Evolutionary conservation across 2,329 filamentous ascomycete species (phyloP).

Genomic region (Orbilia blumenaviensis): DNA sequence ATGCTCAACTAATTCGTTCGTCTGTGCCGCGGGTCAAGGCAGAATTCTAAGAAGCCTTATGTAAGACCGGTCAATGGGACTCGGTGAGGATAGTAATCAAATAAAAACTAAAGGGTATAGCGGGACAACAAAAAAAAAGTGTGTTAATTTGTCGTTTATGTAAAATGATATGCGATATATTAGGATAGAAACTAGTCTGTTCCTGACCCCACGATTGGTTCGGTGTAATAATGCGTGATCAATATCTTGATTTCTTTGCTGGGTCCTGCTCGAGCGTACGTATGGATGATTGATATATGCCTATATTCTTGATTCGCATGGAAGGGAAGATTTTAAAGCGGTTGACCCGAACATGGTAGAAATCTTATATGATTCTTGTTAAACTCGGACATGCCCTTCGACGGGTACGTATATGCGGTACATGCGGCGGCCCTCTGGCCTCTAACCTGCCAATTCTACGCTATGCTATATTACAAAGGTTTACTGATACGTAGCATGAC

Average conservation of each 20-base stretch:
- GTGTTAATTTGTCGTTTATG: conserved; percentile 39
- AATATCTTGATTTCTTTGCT: conserved; percentile 43
- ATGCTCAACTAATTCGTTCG: conserved; percentile 37
- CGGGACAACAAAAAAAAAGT: conserved; percentile 27
- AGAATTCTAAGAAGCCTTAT: conserved; percentile 47
- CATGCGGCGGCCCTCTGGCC: conserved; percentile 32
- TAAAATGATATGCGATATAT: conserved; percentile 36
- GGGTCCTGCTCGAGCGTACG: conserved; percentile 34
- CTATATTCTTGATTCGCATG: conserved; percentile 45
- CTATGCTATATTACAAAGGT: conserved; percentile 53
- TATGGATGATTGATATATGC: conserved; percentile 46
- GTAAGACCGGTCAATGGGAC: conserved; percentile 50
- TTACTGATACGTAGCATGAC: conserved; percentile 54
- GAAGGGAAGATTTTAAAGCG: conserved; percentile 47
- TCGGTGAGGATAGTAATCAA: conserved; percentile 52
- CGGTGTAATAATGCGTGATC: conserved; percentile 50
- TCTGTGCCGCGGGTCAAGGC: conserved; percentile 52
- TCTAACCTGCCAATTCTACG: conserved; percentile 33
- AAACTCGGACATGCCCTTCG: conserved; percentile 36
- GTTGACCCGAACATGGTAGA: conserved; percentile 49
- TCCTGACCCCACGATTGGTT: conserved; percentile 42
- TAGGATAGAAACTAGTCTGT: conserved; percentile 38
- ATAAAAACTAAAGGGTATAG: conserved; percentile 50
- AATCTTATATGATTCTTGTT: conserved; percentile 51
- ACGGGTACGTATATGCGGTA: conserved; percentile 32